Evolutionary conservation across 2,329 filamentous ascomycete species (phyloP).

Genomic region (Fragosphaeria purpurea): DNA sequence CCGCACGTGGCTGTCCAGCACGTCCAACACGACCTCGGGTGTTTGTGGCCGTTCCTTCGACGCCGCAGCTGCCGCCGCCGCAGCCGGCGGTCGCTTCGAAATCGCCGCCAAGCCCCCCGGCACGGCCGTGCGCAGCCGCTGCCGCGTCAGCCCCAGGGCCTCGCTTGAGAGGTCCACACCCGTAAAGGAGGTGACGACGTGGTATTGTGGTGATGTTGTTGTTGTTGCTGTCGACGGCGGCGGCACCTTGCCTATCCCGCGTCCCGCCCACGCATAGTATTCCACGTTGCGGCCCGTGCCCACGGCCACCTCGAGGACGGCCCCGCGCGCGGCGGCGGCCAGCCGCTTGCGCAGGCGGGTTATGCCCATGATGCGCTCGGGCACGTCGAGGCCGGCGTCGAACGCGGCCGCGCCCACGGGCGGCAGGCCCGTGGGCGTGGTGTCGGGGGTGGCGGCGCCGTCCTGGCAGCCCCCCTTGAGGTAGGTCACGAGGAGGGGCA

Average conservation of each 20-base stretch:
- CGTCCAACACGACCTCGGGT: conserved; percentile 16
- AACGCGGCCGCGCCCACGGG: conserved; percentile 41
- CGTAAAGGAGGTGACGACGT: conserved; percentile 42
- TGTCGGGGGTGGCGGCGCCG: conserved; percentile 1
- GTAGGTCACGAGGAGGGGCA: conserved; percentile 12
- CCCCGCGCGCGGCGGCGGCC: conserved; percentile 37
- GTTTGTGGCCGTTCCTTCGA: background rate
- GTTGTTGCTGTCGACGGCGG: conserved; percentile 10
- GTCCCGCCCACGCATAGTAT: conserved; percentile 50
- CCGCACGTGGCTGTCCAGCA: conserved; percentile 15
- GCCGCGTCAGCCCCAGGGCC: conserved; percentile 49
- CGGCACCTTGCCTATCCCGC: too few species aligned
- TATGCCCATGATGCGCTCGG: conserved; percentile 49
- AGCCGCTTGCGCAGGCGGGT: conserved; percentile 39
- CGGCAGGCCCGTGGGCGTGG: conserved; percentile 21
- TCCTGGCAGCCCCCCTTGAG: conserved; percentile 9
- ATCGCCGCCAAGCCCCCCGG: conserved; percentile 30
- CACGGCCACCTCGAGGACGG: conserved; percentile 54
- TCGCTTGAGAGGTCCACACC: conserved; percentile 51
- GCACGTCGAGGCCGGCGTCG: conserved; percentile 46
- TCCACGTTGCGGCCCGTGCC: conserved; percentile 53
- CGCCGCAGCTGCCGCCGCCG: conserved; percentile 5
- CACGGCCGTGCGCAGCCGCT: conserved; percentile 35
- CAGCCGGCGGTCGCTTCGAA: conserved; percentile 20
- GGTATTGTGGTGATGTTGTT: conserved; percentile 12